Evolutionary conservation across 108 stramenopile genomes (phyloP), one percentile per base, ranked within the genome.

Genomic region (Parmales sp.): DNA sequence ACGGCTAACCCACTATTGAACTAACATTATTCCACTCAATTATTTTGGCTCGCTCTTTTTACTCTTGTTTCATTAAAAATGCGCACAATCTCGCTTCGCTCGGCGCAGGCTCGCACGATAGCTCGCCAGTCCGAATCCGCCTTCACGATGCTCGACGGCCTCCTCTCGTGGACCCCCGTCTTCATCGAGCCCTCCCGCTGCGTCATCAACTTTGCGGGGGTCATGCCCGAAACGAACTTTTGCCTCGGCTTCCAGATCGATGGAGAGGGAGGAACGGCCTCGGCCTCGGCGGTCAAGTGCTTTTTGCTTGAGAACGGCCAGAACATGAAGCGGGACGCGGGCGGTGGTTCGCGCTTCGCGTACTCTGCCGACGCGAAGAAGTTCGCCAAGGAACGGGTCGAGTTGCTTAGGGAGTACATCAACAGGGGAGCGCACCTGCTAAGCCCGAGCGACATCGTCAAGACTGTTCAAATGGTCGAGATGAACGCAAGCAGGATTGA

Each of bases 131-230:
- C n/a, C n/a, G n/a, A n/a, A n/a, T n/a, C n/a, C n/a, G n/a, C n/a
- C n/a, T 60, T 19, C 54, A 60, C 29, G 26, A 60, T 20, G n/a
- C 54, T 60, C 54, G 54, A 60, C 31, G 54, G 54, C 54, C 54
- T 60, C n/a, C 54, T 60, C 54, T 13, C 36, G 29, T 60, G 26
- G 26, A 34, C 54, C 2, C 54, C 54, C 54, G 54, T 60, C 28
- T 4, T 60, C 2, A 34, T 60, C 8, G 54, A 60, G 31, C 18
- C 29, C 54, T 28, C 29, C 29, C 29, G 36, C 31, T 34, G 29
- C 54, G 36, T 60, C 54, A 34, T 60, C 5, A 34, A 60, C 54
- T 60, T 60, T 34, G 54, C 31, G 20, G 54, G 54, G 20, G 31
- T 18, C 16, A 60, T 60, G 54, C 31, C 29, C 31, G 54, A 60